A percentile compares a stretch with the other conserved stretches of the same genome.
Conservation (phyloP, 345 rosid species). For the Erucastrum elatum region DNA sequence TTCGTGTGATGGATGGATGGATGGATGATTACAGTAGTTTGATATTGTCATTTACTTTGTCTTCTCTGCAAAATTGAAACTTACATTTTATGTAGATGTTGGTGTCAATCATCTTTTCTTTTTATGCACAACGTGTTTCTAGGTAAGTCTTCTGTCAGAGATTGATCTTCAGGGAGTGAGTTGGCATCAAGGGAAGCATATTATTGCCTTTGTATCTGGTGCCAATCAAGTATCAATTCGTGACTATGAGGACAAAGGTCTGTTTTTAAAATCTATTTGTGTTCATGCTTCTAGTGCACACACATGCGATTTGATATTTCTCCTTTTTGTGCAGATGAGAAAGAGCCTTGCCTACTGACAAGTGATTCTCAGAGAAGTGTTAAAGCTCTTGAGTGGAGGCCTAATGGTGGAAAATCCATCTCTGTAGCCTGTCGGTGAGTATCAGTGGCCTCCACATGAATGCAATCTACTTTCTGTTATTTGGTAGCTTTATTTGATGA, state of each 20-base stretch:
- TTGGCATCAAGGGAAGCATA: conserved; percentile 86
- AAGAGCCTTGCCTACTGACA: conserved; percentile 71
- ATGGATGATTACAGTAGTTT: no score
- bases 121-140: conserved; percentile 1
- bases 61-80: background rate
- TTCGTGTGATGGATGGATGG: no score
- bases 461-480: no score
- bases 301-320: conserved; percentile 21
- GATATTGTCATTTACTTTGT: no score
- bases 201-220: conserved; percentile 79
- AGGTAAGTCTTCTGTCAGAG: conserved; percentile 78
- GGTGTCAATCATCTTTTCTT: background rate
- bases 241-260: conserved; percentile 89
- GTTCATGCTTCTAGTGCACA: conserved; percentile 4
- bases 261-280: conserved; percentile 10
- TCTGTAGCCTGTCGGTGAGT: conserved; percentile 83
- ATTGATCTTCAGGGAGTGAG: conserved; percentile 76
- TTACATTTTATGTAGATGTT: background rate
- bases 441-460: no score
- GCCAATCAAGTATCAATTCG: conserved; percentile 72
- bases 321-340: conserved; percentile 54
- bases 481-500: no score
- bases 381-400: conserved; percentile 86
- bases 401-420: conserved; percentile 89
- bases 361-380: conserved; percentile 73